Evolutionary conservation across 352 stramenopile species (phyloP).

Genomic region (Saprolegnia diclina): DNA sequence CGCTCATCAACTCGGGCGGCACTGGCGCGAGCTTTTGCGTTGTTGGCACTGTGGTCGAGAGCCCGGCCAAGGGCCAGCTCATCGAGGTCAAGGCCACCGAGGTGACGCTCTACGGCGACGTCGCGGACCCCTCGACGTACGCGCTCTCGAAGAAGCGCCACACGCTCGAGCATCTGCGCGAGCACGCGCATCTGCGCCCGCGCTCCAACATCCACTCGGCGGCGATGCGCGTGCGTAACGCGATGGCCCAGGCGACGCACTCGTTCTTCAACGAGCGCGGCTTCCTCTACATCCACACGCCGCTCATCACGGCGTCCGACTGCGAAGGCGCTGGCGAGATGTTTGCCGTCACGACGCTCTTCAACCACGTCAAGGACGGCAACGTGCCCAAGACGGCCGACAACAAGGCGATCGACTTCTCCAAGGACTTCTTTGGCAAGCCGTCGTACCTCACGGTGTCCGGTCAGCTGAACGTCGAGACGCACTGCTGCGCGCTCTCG

Average conservation of each 20-base stretch:
- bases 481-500: conserved; percentile 83
- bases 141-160: conserved; percentile 92
- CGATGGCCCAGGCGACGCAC: conserved; percentile 90
- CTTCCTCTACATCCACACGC: conserved; percentile 94
- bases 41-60: conserved; percentile 80
- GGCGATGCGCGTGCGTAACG: conserved; percentile 90
- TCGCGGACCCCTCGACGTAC: conserved; percentile 85
- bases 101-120: conserved; percentile 77
- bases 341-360: conserved; percentile 91
- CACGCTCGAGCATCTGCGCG: conserved; percentile 90
- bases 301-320: conserved; percentile 94
- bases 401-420: conserved; percentile 75
- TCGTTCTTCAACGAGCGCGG: conserved; percentile 90
- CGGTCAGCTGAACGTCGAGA: conserved; percentile 97
- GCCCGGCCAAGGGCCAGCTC: conserved; percentile 84
- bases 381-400: conserved; percentile 53
- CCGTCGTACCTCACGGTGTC: conserved; percentile 90
- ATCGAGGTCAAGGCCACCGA: conserved; percentile 89
- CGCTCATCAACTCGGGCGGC: conserved; percentile 67
- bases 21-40: conserved; percentile 83
- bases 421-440: conserved; percentile 88
- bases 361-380: conserved; percentile 74
- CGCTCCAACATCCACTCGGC: conserved; percentile 89
- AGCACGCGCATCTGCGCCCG: conserved; percentile 89
- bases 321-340: conserved; percentile 98